Conservation (phyloP, 2,329 filamentous ascomycete species). For the Aspergillus eucalypticola region DNA sequence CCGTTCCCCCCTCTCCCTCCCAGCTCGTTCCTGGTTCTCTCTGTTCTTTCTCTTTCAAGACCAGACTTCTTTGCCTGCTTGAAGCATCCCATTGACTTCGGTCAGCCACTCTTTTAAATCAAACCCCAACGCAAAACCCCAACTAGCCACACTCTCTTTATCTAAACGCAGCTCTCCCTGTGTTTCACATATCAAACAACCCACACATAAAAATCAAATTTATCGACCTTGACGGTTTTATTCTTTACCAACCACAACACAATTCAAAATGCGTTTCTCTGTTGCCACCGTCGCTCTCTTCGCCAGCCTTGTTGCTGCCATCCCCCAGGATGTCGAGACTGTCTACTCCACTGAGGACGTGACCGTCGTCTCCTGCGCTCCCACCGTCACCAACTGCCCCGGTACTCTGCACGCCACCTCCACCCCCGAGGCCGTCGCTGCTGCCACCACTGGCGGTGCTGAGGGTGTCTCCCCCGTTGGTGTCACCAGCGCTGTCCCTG, state of each 20-base stretch:
- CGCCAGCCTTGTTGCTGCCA: constrained; percentile 43
- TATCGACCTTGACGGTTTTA: constrained; percentile 36
- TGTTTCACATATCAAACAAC: constrained; percentile 8
- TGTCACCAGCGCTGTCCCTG: constrained; percentile 8
- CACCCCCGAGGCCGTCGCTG: constrained; percentile 26
- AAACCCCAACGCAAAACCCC: constrained; percentile 10
- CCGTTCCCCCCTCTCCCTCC: constrained; percentile 27
- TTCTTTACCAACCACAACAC: constrained; percentile 24
- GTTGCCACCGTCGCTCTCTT: constrained; percentile 43
- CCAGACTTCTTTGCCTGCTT: constrained; percentile 34
- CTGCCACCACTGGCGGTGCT: constrained; percentile 11
- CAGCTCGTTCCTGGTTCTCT: constrained; percentile 24
- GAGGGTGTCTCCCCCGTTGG: constrained; percentile 8
- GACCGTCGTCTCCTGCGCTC: constrained; percentile 64
- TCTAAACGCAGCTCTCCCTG: constrained; percentile 4
- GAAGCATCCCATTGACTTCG: constrained; percentile 44
- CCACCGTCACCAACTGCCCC: constrained; percentile 63
- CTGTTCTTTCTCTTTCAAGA: constrained; percentile 31
- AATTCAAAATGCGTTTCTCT: constrained; percentile 49
- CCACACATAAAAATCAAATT: constrained; percentile 2
- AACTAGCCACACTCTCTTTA: constrained; percentile 38
- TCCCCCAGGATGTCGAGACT: constrained; percentile 43
- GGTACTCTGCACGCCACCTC: constrained; percentile 25
- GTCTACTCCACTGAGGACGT: constrained; percentile 61
- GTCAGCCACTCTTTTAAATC: constrained; percentile 45